A percentile compares a stretch with the other conserved stretches of the same genome.
These are phyloP conservation scores for Fusarium sp. DNA, from an alignment of 2,329 filamentous ascomycete species.

Conservation along the genomic window DNA sequence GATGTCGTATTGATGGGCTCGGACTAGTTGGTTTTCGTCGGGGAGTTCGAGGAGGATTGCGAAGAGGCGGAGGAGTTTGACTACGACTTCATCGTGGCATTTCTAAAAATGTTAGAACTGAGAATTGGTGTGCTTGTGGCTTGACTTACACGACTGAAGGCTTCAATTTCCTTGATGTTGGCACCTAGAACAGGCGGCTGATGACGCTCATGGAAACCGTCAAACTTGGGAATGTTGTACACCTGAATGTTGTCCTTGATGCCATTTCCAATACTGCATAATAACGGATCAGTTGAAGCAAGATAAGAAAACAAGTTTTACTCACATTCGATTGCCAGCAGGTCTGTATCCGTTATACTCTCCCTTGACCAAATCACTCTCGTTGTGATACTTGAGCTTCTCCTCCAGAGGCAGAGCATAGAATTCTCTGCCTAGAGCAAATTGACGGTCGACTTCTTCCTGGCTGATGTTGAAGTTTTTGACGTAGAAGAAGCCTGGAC, in stretches of 20 bases:
- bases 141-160: not conserved
- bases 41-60: slow-evolving; percentile 71
- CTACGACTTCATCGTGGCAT: slow-evolving; percentile 62
- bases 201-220: not conserved
- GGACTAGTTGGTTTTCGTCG: slow-evolving; percentile 65
- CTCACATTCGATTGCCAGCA: slow-evolving; percentile 50
- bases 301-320: accelerated
- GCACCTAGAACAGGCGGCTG: not conserved
- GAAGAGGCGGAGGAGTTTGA: slow-evolving; percentile 69
- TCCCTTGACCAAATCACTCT: slow-evolving; percentile 56
- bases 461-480: slow-evolving; percentile 71
- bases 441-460: slow-evolving; percentile 68
- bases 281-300: not conserved
- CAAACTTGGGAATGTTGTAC: slow-evolving; percentile 48
- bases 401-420: slow-evolving; percentile 64
- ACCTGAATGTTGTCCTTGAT: slow-evolving; percentile 53
- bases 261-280: slow-evolving; percentile 38
- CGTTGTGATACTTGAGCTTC: slow-evolving; percentile 65
- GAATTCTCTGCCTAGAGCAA: slow-evolving; percentile 68
- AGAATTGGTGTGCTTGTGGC: accelerated
- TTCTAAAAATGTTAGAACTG: not conserved
- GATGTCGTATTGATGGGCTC: slow-evolving; percentile 64
- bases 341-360: slow-evolving; percentile 69
- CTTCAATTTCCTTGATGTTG: not conserved
- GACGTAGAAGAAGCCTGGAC: slow-evolving; percentile 66